These are phyloP conservation scores for Scytalidium lignicola DNA, from an alignment of 2,329 filamentous ascomycete genomes.

Conservation along the genomic window DNA sequence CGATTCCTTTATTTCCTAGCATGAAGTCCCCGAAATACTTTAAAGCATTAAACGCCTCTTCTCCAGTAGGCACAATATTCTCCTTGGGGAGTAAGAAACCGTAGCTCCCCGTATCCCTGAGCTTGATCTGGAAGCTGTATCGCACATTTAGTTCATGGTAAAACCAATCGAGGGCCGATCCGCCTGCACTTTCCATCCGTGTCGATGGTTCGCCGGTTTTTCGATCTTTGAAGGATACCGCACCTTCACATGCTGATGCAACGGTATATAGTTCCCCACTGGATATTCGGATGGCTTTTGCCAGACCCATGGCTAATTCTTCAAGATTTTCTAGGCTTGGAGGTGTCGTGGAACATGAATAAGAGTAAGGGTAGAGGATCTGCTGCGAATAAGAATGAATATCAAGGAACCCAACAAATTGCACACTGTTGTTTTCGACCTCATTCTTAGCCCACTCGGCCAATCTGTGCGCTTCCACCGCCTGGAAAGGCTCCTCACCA, in stretches of 20 bases:
- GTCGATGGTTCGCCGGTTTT: slow-evolving; percentile 26
- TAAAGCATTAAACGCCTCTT: slow-evolving; percentile 79
- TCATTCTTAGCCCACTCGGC: slow-evolving; percentile 81
- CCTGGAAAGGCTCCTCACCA: slow-evolving; percentile 78
- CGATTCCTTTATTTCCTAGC: slow-evolving; percentile 63
- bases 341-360: slow-evolving; percentile 71
- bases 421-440: slow-evolving; percentile 61
- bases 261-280: slow-evolving; percentile 73
- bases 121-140: slow-evolving; percentile 90
- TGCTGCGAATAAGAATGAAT: slow-evolving; percentile 95
- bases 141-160: slow-evolving; percentile 79
- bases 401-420: slow-evolving; percentile 82
- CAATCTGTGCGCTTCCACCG: slow-evolving; percentile 68
- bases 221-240: slow-evolving; percentile 40
- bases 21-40: slow-evolving; percentile 81
- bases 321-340: slow-evolving; percentile 88
- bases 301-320: slow-evolving; percentile 81
- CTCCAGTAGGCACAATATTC: slow-evolving; percentile 82
- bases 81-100: slow-evolving; percentile 86
- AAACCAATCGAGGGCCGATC: slow-evolving; percentile 91
- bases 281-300: slow-evolving; percentile 81
- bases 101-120: slow-evolving; percentile 89
- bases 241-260: slow-evolving; percentile 81
- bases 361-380: slow-evolving; percentile 87
- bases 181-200: slow-evolving; percentile 70